Evolutionary conservation across 2,329 filamentous ascomycete genomes (phyloP).

Genomic region (Epichloe baconii): DNA sequence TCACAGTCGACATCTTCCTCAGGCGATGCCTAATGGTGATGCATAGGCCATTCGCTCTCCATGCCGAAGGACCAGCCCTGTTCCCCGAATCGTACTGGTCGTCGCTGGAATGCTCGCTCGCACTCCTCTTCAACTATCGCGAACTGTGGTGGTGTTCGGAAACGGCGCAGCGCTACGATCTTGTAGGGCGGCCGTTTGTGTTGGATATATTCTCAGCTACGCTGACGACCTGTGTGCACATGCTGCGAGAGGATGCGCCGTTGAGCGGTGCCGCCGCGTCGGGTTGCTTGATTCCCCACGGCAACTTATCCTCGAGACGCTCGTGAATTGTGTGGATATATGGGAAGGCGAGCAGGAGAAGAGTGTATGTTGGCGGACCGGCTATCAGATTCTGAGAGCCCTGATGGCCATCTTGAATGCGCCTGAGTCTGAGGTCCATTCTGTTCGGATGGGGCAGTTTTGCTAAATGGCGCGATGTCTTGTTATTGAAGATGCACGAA

Average conservation of each 20-base stretch:
- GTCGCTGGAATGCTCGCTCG: slow-evolving; percentile 23
- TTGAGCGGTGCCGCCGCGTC: slow-evolving; percentile 15
- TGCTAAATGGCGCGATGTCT: not conserved
- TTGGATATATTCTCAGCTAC: slow-evolving; percentile 24
- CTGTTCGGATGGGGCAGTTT: slow-evolving; percentile 4
- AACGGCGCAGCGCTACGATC: slow-evolving; percentile 13
- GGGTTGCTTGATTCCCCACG: slow-evolving; percentile 20
- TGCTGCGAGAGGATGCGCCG: slow-evolving; percentile 21
- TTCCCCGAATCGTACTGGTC: slow-evolving; percentile 24
- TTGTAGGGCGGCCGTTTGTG: slow-evolving; percentile 21
- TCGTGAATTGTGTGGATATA: slow-evolving; percentile 21
- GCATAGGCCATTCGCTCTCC: slow-evolving; percentile 22
- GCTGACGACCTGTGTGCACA: slow-evolving; percentile 21
- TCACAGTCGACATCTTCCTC: slow-evolving; percentile 22
- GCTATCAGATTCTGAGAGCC: slow-evolving; percentile 18
- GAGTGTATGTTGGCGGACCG: slow-evolving; percentile 23
- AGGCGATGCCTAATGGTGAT: slow-evolving; percentile 23
- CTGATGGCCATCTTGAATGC: not conserved
- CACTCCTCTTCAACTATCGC: slow-evolving; percentile 22
- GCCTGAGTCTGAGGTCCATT: not conserved
- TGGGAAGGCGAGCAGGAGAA: slow-evolving; percentile 22
- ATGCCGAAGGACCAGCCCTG: slow-evolving; percentile 18
- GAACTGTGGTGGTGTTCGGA: slow-evolving; percentile 20
- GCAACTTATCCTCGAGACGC: slow-evolving; percentile 22
- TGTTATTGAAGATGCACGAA: too few relatives aligned